Base-by-base conservation (phyloP, 768 basidiomycete genomes). In the Termitomyces sp. region DNA sequence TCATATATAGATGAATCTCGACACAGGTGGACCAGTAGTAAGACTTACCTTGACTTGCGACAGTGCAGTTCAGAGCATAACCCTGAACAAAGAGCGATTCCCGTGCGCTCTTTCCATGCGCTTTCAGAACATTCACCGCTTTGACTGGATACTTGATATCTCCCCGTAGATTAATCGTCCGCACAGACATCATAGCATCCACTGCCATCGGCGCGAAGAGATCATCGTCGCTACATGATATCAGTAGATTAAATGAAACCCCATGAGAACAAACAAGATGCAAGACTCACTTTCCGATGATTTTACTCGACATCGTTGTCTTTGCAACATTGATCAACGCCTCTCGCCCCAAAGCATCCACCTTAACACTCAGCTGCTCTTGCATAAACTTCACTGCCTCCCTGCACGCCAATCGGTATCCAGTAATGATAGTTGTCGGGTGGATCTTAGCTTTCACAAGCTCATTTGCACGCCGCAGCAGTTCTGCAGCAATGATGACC, bases 91-190 rank as follows among this genome's bases (percentile, higher is more conserved):
- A 95, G 63, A 97, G 70, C 47, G 96, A 98, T 74, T 99, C 97
- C 65, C 95, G 83, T 29, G 97, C 93, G 72, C 94, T 96, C 76
- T 86, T 88, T 57, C 97, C 97, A 68, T 99, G 97, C 2, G 97
- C 97, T 76, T 99, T 99, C 67, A 99, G 81, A 34, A 98, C 86
- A 71, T 99, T 99, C 65, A 99, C 97, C 5, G 97, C 97, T 76
- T 99, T 98, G 63, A 99, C 97, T 5, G 97, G 97, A 76, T 98
- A 99, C 75, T 98, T 98, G 71, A 91, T 89, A 72, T 99, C 97
- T 36, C 97, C 97, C 56, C 94, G 86, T 65, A 88, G 77, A 73
- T 98, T 98, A 69, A 93, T 86, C 6, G 94, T 95, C 79, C 89
- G 95, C 59, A 99, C 97, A 4, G 97, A 91, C 50, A 95, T 84